These are phyloP conservation scores for Raphidocelis subcapitata DNA, from an alignment of 139 green algal species.

Conservation along the genomic window DNA sequence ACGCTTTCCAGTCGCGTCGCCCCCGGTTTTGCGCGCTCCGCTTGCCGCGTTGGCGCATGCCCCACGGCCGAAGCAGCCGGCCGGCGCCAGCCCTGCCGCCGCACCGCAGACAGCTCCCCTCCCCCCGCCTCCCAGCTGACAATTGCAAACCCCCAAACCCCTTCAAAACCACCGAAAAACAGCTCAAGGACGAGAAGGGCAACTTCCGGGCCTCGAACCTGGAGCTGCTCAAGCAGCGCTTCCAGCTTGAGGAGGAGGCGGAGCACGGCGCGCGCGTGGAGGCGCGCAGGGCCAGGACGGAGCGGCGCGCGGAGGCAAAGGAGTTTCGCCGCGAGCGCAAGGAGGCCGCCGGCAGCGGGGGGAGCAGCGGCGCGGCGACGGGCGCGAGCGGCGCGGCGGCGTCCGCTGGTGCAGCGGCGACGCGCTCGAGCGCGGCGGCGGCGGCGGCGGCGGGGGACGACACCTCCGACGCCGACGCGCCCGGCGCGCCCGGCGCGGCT, in stretches of 20 bases:
- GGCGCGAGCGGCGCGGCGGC: neutral
- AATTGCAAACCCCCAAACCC: too few species aligned
- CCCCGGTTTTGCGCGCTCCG: neutral
- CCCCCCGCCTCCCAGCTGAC: too few species aligned
- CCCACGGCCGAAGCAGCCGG: neutral
- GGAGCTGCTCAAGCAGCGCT: too few species aligned
- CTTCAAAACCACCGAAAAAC: too few species aligned
- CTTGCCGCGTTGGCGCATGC: neutral
- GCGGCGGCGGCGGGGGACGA: conserved; percentile 3
- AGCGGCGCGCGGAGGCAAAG: conserved; percentile 5
- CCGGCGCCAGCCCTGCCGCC: too few species aligned
- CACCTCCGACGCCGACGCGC: neutral
- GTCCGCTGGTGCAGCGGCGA: neutral
- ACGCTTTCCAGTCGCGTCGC: neutral
- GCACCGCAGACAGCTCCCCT: neutral
- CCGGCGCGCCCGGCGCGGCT: neutral
- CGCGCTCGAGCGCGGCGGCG: neutral
- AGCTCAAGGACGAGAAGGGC: too few species aligned
- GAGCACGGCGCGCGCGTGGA: conserved; percentile 74
- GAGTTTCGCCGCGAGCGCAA: too few species aligned
- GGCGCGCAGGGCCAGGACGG: conserved; percentile 69
- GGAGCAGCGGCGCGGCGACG: too few species aligned
- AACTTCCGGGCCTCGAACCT: too few species aligned
- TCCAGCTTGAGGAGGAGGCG: conserved; percentile 37
- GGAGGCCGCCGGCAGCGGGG: too few species aligned